These are phyloP conservation scores for Fusarium nygamai DNA, from an alignment of 2,329 filamentous ascomycete genomes.

Conservation along the genomic window DNA sequence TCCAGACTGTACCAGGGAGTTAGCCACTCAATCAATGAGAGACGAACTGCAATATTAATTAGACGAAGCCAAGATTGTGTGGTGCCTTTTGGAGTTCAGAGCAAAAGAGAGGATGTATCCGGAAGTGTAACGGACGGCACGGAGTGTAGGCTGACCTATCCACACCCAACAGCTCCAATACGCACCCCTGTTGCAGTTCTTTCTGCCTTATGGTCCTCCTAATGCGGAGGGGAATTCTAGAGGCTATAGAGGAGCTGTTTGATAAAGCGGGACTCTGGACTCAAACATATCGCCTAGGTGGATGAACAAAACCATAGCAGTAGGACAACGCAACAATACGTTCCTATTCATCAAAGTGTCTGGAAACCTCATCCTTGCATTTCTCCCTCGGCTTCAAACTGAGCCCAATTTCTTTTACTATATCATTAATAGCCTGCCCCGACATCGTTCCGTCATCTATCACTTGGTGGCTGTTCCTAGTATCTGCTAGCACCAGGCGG, in stretches of 20 bases:
- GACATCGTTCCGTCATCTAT: constrained; percentile 40
- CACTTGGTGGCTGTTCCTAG: constrained; percentile 42
- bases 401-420: constrained; percentile 15
- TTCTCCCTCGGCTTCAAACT: constrained; percentile 20
- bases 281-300: constrained; percentile 27
- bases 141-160: constrained; percentile 24
- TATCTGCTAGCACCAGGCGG: constrained; percentile 37
- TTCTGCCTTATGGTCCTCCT: constrained; percentile 29
- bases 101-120: constrained; percentile 29
- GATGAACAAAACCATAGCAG: constrained; percentile 33
- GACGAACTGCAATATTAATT: constrained; percentile 8
- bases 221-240: constrained; percentile 36
- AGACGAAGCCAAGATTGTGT: constrained; percentile 6
- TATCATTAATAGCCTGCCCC: constrained; percentile 10
- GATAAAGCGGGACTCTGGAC: constrained; percentile 37
- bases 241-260: constrained; percentile 37
- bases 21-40: constrained; percentile 2
- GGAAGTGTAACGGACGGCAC: constrained; percentile 42
- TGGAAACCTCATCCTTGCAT: constrained; percentile 25
- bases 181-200: constrained; percentile 35
- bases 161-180: constrained; percentile 30
- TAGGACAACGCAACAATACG: constrained; percentile 32
- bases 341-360: constrained; percentile 33
- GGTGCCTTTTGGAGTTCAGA: constrained; percentile 20
- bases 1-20: background rate